Evolutionary conservation across 1,139 yeast species (phyloP).

Genomic region (Candida sanyaensis): DNA sequence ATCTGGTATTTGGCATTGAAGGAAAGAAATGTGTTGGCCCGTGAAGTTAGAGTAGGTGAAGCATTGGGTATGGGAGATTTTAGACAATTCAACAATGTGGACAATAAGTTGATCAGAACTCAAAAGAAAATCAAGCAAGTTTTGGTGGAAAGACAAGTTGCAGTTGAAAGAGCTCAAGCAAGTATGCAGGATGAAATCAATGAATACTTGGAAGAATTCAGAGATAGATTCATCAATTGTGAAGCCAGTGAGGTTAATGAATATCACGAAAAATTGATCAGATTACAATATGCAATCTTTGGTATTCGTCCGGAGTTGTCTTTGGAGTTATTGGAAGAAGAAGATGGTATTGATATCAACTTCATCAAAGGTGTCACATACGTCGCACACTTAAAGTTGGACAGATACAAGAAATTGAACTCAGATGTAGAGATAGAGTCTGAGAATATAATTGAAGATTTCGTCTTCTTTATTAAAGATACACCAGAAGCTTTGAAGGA

Average conservation of each 20-base stretch:
- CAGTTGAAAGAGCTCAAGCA: constrained; percentile 62
- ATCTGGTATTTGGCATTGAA: constrained; percentile 87
- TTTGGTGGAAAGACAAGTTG: constrained; percentile 79
- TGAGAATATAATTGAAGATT: constrained; percentile 31
- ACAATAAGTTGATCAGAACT: constrained; percentile 36
- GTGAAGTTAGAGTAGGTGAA: constrained; percentile 62
- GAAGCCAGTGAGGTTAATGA: constrained; percentile 58
- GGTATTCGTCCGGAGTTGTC: constrained; percentile 62
- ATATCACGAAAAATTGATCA: constrained; percentile 66
- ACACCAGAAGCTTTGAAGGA: constrained; percentile 57
- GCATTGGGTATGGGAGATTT: constrained; percentile 28
- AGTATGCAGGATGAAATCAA: constrained; percentile 44
- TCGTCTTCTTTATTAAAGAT: constrained; percentile 45
- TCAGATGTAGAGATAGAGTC: constrained; percentile 16
- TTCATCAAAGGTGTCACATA: constrained; percentile 69
- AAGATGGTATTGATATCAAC: constrained; percentile 53
- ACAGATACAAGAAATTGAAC: constrained; percentile 25
- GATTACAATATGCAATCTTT: constrained; percentile 79
- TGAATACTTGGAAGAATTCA: constrained; percentile 58
- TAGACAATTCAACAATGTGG: constrained; percentile 31
- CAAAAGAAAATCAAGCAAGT: constrained; percentile 77
- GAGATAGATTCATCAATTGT: constrained; percentile 56
- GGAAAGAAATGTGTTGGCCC: constrained; percentile 76
- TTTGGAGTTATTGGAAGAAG: constrained; percentile 34
- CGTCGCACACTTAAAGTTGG: constrained; percentile 66